phyloP scores from a whole-genome alignment of 1,284 basidiomycete genomes.

The Irpex rosettiformis region DNA sequence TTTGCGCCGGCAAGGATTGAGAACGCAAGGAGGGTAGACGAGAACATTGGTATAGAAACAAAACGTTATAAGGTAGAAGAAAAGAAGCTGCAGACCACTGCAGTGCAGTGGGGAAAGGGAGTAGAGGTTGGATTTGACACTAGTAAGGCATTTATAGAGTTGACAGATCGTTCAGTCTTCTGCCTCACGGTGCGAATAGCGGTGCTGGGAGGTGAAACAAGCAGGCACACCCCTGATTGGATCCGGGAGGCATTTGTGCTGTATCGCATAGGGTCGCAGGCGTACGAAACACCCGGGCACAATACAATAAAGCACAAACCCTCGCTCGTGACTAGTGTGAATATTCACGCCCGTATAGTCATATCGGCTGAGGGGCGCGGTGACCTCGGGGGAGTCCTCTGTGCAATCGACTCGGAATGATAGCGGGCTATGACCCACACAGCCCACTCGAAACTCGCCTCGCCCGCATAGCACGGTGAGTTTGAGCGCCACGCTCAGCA shows the following conservation, averaged over 20 bases:
- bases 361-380: neutral
- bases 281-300: neutral
- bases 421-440: too few relatives aligned
- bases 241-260: neutral
- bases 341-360: too few relatives aligned
- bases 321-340: neutral
- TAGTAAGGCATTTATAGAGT: neutral
- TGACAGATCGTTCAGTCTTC: neutral
- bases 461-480: too few relatives aligned
- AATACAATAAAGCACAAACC: neutral
- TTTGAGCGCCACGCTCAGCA: neutral
- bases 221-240: neutral
- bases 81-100: neutral
- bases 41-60: neutral
- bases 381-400: neutral
- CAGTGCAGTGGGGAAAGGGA: neutral
- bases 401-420: too few relatives aligned
- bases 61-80: neutral
- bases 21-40: neutral
- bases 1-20: constrained; percentile 1
- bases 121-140: neutral
- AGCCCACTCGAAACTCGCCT: too few relatives aligned
- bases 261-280: neutral
- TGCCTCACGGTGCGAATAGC: neutral
- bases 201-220: neutral